Evolutionary conservation across 352 stramenopile species (phyloP).

Genomic region (Globisporangium sylvaticum): DNA sequence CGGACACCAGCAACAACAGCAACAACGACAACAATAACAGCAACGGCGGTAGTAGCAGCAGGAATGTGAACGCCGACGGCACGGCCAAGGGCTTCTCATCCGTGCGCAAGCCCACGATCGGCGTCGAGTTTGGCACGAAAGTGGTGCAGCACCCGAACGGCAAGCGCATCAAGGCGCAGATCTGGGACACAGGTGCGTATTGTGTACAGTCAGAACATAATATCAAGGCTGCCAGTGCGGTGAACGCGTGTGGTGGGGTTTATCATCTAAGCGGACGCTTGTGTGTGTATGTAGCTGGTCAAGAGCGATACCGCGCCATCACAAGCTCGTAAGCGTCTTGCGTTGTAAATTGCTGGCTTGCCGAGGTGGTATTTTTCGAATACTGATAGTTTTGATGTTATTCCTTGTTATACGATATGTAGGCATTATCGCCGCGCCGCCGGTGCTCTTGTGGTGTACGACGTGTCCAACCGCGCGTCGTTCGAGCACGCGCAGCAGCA

Average conservation of each 20-base stretch:
- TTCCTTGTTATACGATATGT: neutral
- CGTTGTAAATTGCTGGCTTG: too few relatives aligned
- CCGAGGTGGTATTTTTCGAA: neutral
- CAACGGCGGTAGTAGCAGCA: neutral
- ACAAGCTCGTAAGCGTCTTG: conserved; percentile 60
- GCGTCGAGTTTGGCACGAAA: conserved; percentile 80
- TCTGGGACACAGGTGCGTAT: conserved; percentile 65
- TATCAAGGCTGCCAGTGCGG: neutral
- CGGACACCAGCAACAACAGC: neutral
- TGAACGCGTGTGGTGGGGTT: neutral
- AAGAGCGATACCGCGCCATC: conserved; percentile 81
- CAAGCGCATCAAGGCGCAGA: conserved; percentile 80
- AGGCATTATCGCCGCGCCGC: conserved; percentile 75
- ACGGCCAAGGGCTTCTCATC: conserved; percentile 43
- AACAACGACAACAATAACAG: neutral
- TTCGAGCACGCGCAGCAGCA: conserved; percentile 71
- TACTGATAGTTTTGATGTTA: neutral
- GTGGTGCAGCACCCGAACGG: conserved; percentile 71
- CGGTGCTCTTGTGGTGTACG: conserved; percentile 72
- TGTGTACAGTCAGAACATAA: neutral
- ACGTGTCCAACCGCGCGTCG: conserved; percentile 54
- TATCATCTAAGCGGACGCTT: neutral
- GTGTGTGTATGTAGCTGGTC: conserved; percentile 31
- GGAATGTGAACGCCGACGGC: conserved; percentile 25
- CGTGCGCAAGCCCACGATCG: conserved; percentile 71